These are phyloP conservation scores for Colletotrichum sublineola DNA, from an alignment of 2,329 filamentous ascomycete species.

Conservation along the genomic window DNA sequence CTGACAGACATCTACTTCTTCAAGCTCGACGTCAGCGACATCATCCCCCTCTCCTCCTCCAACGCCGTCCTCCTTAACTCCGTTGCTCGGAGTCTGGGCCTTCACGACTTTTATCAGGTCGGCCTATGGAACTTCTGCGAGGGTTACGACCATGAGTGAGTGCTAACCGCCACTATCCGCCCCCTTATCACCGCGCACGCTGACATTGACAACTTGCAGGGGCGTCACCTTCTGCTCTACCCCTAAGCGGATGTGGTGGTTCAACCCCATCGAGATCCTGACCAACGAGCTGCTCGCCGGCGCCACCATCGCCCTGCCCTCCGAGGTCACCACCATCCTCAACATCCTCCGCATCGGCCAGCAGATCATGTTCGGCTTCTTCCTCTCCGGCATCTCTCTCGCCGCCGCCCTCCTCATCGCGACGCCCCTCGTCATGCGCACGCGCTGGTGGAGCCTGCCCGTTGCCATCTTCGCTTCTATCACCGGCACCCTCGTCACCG, in stretches of 20 bases:
- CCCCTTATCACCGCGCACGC: conserved; percentile 59
- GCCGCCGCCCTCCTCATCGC: conserved; percentile 80
- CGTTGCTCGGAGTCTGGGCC: conserved; percentile 85
- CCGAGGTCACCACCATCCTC: conserved; percentile 79
- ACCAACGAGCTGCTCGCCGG: conserved; percentile 84
- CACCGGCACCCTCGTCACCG: conserved; percentile 74
- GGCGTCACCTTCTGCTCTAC: conserved; percentile 83
- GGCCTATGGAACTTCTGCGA: conserved; percentile 95
- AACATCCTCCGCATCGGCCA: conserved; percentile 80
- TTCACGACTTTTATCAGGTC: conserved; percentile 95
- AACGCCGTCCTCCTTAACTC: conserved; percentile 81
- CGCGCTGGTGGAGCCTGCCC: conserved; percentile 73
- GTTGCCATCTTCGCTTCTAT: conserved; percentile 77
- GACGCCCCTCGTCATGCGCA: conserved; percentile 67
- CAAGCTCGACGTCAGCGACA: conserved; percentile 83
- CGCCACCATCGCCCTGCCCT: conserved; percentile 85
- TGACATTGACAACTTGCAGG: conserved; percentile 58
- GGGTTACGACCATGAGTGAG: conserved; percentile 77
- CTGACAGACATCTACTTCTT: conserved; percentile 85
- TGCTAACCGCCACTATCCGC: conserved; percentile 15
- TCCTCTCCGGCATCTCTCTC: conserved; percentile 78
- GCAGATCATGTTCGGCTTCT: conserved; percentile 90
- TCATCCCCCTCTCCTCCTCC: conserved; percentile 82
- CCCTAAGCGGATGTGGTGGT: conserved; percentile 83
- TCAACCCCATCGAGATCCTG: conserved; percentile 88